Conservation (phyloP, 1,284 basidiomycete species). For the Malassezia arunalokei region DNA sequence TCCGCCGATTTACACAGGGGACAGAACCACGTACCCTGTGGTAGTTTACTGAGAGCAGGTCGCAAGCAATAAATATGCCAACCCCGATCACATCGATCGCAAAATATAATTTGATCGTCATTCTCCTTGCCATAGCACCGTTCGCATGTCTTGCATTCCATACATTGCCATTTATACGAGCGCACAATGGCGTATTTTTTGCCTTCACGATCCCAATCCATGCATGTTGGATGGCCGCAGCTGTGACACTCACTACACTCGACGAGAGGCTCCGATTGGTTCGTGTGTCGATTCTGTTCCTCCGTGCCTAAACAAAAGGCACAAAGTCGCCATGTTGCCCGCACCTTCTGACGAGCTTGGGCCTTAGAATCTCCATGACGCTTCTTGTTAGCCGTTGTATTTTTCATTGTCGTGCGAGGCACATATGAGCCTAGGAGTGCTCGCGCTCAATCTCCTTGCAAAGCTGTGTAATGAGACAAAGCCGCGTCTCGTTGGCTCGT, state of each 20-base stretch:
- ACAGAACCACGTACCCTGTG: constrained; percentile 31
- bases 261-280: constrained; percentile 31
- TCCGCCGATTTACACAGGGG: constrained; percentile 21
- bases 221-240: constrained; percentile 43
- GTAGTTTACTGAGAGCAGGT: constrained; percentile 50
- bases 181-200: constrained; percentile 51
- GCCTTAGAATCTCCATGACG: constrained; percentile 4
- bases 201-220: constrained; percentile 43
- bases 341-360: neutral
- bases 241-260: constrained; percentile 45
- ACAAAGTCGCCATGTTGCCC: constrained; percentile 19
- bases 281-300: constrained; percentile 19
- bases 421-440: neutral
- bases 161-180: constrained; percentile 74
- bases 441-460: neutral
- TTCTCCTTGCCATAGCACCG: constrained; percentile 72
- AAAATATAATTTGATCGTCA: constrained; percentile 78
- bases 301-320: constrained; percentile 41
- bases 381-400: neutral
- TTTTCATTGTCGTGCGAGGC: neutral
- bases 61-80: constrained; percentile 82
- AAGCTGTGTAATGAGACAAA: neutral
- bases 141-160: constrained; percentile 87
- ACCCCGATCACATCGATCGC: constrained; percentile 88
- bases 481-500: neutral